Evolutionary conservation across 441 rosid genomes (phyloP), one percentile per base, ranked within the genome.

Genomic region (Mallotus japonicus): DNA sequence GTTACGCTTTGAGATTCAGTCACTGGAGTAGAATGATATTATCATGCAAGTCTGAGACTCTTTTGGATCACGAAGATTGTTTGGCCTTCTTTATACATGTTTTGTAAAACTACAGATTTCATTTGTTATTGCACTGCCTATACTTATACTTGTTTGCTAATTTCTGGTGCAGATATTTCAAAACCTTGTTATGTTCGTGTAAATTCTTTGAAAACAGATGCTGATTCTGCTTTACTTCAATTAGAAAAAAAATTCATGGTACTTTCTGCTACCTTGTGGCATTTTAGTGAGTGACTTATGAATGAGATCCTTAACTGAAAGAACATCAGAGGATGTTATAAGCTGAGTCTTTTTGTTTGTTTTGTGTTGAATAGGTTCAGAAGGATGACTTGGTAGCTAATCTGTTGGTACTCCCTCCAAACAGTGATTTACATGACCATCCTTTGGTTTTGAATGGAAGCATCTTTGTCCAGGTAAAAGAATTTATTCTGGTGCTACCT

Each of bases 111-210:
- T 67, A 9, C 24, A 32, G 42, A 57, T 55, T 34, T 58, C 19
- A 4, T 67, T 15, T 49, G 11, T 63, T 47, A 67, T 40, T 63
- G 34, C 10, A 20, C 65, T 69, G 9, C 44, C 42, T 56, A 14
- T 22, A 22, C 65, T 60, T 77, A 67, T 61, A n/a, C n/a, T n/a
- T 24, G 28, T 24, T 72, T 80, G 68, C 6, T 62, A 53, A 67
- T 72, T 74, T 78, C 46, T 75, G 68, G 62, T 77, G 84, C 85
- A 94, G 99, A 86, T 82, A 76, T 79, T 67, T 51, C 80, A 51
- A 90, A 84, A 78, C 97, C 97, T 62, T 87, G 97, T 49, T 88
- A 87, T 69, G 92, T 89, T 78, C 94, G 97, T 57, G 97, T 94
- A 42, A 94, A 94, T 84, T 86, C 96, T 37, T 83, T 94, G 63